Evolutionary conservation across 108 stramenopile genomes (phyloP).

Genomic region (Fragilariopsis cylindrus): DNA sequence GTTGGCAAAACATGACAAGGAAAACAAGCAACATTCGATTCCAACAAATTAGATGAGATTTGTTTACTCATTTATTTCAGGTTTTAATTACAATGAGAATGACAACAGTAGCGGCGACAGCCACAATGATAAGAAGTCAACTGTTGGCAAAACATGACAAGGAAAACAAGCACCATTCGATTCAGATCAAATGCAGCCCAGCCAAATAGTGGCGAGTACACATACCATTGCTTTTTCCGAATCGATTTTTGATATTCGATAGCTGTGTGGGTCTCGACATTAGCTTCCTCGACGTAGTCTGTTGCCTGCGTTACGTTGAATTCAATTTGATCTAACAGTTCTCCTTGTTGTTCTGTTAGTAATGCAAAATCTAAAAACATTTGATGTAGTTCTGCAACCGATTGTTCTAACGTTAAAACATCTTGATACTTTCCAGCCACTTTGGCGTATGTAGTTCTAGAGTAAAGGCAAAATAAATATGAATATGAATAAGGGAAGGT

Average conservation of each 20-base stretch:
- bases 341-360: conserved; percentile 98
- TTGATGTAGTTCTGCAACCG: conserved; percentile 96
- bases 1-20: background rate
- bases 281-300: conserved; percentile 96
- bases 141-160: background rate
- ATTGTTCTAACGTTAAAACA: conserved; percentile 94
- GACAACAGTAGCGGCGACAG: conserved; percentile 33
- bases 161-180: background rate
- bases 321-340: conserved; percentile 97
- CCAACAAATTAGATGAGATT: background rate
- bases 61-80: no score
- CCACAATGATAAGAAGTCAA: conserved; percentile 19
- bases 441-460: conserved; percentile 74
- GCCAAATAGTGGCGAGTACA: background rate
- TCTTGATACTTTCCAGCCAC: conserved; percentile 98
- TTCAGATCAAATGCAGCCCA: background rate
- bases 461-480: background rate
- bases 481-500: background rate
- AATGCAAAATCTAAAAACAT: conserved; percentile 99
- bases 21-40: background rate
- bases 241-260: conserved; percentile 90
- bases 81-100: conserved; percentile 3
- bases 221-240: conserved; percentile 92
- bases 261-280: conserved; percentile 85
- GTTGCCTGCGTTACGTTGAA: conserved; percentile 92